phyloP scores from a whole-genome alignment of 1,139 yeast species.

The Suhomyces bribrorum region DNA sequence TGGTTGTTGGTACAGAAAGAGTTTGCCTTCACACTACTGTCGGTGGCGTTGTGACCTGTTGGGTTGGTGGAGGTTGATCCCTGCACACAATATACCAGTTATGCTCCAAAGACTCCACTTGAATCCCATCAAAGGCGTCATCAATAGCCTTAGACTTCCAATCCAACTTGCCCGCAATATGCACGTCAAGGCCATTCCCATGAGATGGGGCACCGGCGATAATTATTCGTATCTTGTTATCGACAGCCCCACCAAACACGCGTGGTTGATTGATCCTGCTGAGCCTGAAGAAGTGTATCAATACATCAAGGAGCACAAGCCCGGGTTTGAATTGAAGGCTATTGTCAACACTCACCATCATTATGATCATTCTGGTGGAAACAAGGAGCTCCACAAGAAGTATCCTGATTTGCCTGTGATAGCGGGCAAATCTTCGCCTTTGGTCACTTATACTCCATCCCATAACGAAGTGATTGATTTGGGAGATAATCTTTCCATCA shows the following conservation, averaged over 20 bases:
- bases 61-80: too few relatives aligned
- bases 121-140: background rate
- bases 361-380: constrained; percentile 93
- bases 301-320: constrained; percentile 27
- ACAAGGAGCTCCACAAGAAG: constrained; percentile 43
- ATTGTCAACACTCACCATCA: constrained; percentile 97
- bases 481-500: constrained; percentile 66
- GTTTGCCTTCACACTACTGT: background rate
- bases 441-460: constrained; percentile 66
- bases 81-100: background rate
- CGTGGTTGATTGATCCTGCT: constrained; percentile 94
- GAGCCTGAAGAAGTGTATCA: constrained; percentile 60
- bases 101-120: background rate
- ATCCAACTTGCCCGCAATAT: constrained; percentile 45
- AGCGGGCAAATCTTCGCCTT: constrained; percentile 81
- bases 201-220: constrained; percentile 95
- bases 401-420: constrained; percentile 68
- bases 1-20: background rate
- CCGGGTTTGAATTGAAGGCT: constrained; percentile 53
- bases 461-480: constrained; percentile 61
- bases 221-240: constrained; percentile 82
- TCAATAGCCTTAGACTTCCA: background rate
- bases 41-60: too few relatives aligned
- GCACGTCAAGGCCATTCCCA: constrained; percentile 81
- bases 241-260: constrained; percentile 64